Base-by-base conservation (phyloP, 495 filamentous ascomycete genomes). In the Copromyces sp. region DNA sequence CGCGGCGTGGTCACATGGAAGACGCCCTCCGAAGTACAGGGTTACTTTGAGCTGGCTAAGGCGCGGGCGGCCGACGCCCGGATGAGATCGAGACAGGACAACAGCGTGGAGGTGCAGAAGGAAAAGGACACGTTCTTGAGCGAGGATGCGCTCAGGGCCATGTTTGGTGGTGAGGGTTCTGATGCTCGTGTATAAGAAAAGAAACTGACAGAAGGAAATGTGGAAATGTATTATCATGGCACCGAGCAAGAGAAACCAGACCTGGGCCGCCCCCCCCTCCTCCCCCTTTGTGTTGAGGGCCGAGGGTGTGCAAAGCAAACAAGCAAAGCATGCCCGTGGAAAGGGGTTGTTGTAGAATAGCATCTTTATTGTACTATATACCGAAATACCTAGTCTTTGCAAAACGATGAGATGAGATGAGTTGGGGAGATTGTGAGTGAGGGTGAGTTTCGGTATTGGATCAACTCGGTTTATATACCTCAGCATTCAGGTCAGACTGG, bases 1-100 rank as follows among this genome's bases (percentile, higher is more conserved):
- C 76, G 82, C 7, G 92, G 91, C n/a, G 75, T 82, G 14, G 81
- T 89, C 24, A 84, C 86, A 1, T 93, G 91, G 82, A 44, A 78
- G 45, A 87, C 84, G 69, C 82, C 89, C 9, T 37, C 61, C 2
- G 82, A 83, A 2, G 77, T 84, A 2, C 40, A 41, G 44, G 39
- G 72, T 4, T 83, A 79, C 73, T 81, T 79, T 11, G 8, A 71
- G 4, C 68, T 41, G 65, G 53, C 53, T 16, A 11, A 24, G 11
- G 24, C 24, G 53, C 53, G 53, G 12, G 53, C 53, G 53, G 72
- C 70, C 9, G 65, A 74, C 69, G 9, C 7, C 6, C 16, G 7
- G n/a, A 42, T 24, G 32, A 42, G 39, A 5, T n/a, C 12, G 45
- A n/a, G n/a, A 53, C 45, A 53, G 45, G 39, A 61, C 38, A 29